Percentiles rank a stretch among this genome's conserved stretches.
These are phyloP conservation scores for Oxyria digyna DNA, from an alignment of 148 eudicot species.

Conservation along the genomic window DNA sequence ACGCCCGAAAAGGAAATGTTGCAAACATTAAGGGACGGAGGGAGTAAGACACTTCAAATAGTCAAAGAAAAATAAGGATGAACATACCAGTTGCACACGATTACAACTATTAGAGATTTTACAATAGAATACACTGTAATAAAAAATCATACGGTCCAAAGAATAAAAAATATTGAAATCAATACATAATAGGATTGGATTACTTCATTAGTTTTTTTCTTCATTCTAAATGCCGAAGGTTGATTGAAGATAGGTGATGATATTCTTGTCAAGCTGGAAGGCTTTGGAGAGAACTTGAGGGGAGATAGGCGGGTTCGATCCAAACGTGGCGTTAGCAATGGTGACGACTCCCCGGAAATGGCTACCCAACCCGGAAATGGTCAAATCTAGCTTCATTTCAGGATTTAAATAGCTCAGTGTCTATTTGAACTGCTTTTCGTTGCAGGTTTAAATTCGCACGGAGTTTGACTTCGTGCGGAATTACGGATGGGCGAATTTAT, in stretches of 20 bases:
- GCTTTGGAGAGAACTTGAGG: constrained; percentile 9
- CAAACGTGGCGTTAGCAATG: constrained; percentile 10
- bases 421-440: no score
- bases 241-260: constrained; percentile 2
- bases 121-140: background rate
- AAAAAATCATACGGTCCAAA: background rate
- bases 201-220: background rate
- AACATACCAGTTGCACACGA: no score
- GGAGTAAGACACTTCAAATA: no score
- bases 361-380: constrained; percentile 16
- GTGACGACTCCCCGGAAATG: constrained; percentile 8
- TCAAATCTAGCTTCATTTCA: no score
- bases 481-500: no score
- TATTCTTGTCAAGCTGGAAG: constrained; percentile 8
- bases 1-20: no score
- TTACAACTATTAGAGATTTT: no score
- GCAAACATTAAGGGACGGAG: no score
- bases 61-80: no score
- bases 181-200: background rate
- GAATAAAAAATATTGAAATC: background rate
- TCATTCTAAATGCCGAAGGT: background rate
- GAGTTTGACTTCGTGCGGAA: no score
- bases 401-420: no score
- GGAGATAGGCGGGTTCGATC: constrained; percentile 6
- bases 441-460: no score